A percentile compares a stretch with the other conserved stretches of the same genome.
These are phyloP conservation scores for Candida berthetii DNA, from an alignment of 805 yeast species.

Conservation along the genomic window DNA sequence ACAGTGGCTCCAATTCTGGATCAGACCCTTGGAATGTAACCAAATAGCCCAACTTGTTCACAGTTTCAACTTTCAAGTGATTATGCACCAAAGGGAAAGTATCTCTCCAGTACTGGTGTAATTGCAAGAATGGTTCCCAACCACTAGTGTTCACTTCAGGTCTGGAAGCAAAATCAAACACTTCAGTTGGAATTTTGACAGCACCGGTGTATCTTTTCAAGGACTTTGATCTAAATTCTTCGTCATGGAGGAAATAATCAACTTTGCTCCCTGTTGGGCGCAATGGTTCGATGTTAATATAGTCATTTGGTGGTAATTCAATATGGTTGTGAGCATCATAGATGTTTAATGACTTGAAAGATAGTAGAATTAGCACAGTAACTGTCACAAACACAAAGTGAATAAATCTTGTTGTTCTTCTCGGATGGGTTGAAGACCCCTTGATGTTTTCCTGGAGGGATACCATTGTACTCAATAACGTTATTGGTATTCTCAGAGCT, in stretches of 20 bases:
- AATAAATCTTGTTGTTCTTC: too few species aligned
- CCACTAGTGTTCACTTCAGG: conserved; percentile 23
- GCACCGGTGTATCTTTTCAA: conserved; percentile 48
- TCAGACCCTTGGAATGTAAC: conserved; percentile 58
- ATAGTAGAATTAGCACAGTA: too few species aligned
- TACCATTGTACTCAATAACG: too few species aligned
- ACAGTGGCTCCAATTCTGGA: conserved; percentile 47
- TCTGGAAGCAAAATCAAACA: conserved; percentile 42
- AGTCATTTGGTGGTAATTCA: conserved; percentile 5
- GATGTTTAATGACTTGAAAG: too few species aligned
- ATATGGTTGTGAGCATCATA: too few species aligned
- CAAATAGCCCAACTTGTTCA: conserved; percentile 62
- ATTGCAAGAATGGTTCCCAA: conserved; percentile 29
- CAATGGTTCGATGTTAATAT: conserved; percentile 15
- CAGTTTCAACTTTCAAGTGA: conserved; percentile 40
- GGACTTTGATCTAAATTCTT: conserved; percentile 31
- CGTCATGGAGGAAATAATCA: conserved; percentile 24
- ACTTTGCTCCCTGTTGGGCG: conserved; percentile 16
- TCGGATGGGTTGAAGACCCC: too few species aligned
- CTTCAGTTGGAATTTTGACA: conserved; percentile 57
- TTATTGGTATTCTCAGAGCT: too few species aligned
- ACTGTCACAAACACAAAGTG: too few species aligned
- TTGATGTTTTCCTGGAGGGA: too few species aligned
- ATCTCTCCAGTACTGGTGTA: conserved; percentile 45
- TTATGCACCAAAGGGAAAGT: conserved; percentile 52